Percentiles rank a stretch among this genome's conserved stretches.
phyloP scores from a whole-genome alignment of 768 basidiomycete genomes.

The Suillus ampliporus region DNA sequence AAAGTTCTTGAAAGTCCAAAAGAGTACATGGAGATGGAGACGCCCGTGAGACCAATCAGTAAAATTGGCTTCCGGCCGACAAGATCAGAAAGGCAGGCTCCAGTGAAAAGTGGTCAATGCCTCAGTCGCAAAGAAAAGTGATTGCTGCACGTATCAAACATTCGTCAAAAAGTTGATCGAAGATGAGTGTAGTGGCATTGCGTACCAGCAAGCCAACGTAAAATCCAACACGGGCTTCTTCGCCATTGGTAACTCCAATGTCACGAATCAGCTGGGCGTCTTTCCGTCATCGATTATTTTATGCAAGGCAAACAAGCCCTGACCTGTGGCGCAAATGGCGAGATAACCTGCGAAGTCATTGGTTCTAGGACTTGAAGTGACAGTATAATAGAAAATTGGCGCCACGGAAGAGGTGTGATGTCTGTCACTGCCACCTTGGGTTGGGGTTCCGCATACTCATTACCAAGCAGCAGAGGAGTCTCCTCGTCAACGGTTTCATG shows the following conservation, averaged over 20 bases:
- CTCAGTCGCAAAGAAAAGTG: conserved; percentile 50
- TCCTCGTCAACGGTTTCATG: conserved; percentile 50
- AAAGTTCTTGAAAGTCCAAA: conserved; percentile 49
- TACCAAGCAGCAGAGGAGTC: conserved; percentile 51
- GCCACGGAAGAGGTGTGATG: conserved; percentile 63
- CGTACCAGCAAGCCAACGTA: conserved; percentile 48
- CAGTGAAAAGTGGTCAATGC: conserved; percentile 48
- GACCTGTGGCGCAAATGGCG: conserved; percentile 71
- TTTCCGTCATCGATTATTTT: not conserved
- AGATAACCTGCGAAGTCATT: conserved; percentile 71
- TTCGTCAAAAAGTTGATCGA: conserved; percentile 39
- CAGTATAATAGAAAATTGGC: conserved; percentile 66
- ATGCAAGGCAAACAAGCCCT: conserved; percentile 20
- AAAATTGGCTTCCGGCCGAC: conserved; percentile 50
- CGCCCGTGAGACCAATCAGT: conserved; percentile 44
- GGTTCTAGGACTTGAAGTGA: conserved; percentile 76
- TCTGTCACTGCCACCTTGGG: conserved; percentile 10
- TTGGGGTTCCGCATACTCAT: conserved; percentile 36
- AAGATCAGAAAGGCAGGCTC: conserved; percentile 49
- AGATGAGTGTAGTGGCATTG: not conserved
- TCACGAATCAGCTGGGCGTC: conserved; percentile 14
- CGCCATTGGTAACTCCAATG: conserved; percentile 40
- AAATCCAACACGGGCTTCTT: conserved; percentile 46
- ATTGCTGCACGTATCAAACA: conserved; percentile 35
- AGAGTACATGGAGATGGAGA: conserved; percentile 45